Percentiles rank a stretch among this genome's conserved stretches.
These are phyloP conservation scores for Penicillium goetzii DNA, from an alignment of 495 filamentous ascomycete species.

Conservation along the genomic window DNA sequence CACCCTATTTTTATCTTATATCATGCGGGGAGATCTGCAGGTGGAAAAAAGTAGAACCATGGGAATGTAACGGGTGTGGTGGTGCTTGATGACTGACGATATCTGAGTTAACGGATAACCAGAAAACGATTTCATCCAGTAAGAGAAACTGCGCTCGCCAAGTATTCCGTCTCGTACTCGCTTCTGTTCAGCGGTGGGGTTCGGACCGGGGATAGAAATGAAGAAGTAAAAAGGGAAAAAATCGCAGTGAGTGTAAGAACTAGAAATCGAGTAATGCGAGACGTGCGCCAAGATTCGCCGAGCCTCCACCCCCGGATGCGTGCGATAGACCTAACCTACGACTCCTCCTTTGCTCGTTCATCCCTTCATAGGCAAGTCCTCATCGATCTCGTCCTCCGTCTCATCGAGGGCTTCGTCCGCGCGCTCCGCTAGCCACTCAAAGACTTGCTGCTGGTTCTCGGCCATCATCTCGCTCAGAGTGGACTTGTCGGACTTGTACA, in stretches of 20 bases:
- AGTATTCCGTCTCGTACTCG: constrained; percentile 3
- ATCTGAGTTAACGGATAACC: neutral
- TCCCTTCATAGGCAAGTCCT: constrained; percentile 13
- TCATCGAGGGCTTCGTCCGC: constrained; percentile 39
- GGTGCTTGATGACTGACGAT: constrained; percentile 1
- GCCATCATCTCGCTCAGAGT: constrained; percentile 68
- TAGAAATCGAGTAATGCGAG: neutral
- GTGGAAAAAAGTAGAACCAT: neutral
- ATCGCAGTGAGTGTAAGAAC: neutral
- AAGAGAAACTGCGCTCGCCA: neutral
- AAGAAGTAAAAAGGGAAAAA: neutral
- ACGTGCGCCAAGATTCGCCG: constrained; percentile 5
- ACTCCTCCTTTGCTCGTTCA: constrained; percentile 15
- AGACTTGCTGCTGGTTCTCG: constrained; percentile 59
- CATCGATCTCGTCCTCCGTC: constrained; percentile 24
- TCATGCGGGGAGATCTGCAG: neutral
- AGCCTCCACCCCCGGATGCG: constrained; percentile 4
- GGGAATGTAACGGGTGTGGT: neutral
- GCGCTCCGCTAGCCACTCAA: constrained; percentile 56
- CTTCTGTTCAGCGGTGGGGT: neutral
- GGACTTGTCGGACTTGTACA: constrained; percentile 56
- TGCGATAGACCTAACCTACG: neutral
- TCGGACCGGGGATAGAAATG: neutral
- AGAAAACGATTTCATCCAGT: neutral
- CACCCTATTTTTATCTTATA: constrained; percentile 15